phyloP scores from a whole-genome alignment of 176 grass and related monocot species.

The Pontederia paniculata region DNA sequence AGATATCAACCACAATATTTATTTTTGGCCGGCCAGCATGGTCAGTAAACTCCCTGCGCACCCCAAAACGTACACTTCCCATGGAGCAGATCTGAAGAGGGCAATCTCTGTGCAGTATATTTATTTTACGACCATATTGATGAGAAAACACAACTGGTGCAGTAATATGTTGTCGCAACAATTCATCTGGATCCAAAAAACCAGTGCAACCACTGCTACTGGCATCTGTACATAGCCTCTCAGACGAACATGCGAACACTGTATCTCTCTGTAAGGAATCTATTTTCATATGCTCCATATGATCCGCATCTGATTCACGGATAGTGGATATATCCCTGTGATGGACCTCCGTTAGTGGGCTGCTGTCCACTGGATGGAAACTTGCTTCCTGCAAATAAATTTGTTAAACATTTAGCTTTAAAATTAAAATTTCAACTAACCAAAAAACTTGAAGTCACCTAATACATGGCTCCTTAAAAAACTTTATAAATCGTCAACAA shows the following conservation, averaged over 20 bases:
- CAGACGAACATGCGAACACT: neutral
- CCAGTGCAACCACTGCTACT: constrained; percentile 41
- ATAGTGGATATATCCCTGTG: constrained; percentile 13
- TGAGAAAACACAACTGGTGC: constrained; percentile 32
- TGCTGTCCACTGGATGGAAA: constrained; percentile 30
- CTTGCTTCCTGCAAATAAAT: constrained; percentile 54
- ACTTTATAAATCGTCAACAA: no score
- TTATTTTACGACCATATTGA: constrained; percentile 34
- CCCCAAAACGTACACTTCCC: constrained; percentile 40
- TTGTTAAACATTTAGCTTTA: no score
- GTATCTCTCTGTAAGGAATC: constrained; percentile 12
- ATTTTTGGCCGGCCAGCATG: constrained; percentile 57
- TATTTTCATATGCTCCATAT: constrained; percentile 57
- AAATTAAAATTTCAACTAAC: no score
- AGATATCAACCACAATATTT: constrained; percentile 51
- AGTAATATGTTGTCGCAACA: constrained; percentile 48
- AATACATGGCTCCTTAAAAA: no score
- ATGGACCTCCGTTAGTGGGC: constrained; percentile 11
- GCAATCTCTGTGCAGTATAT: constrained; percentile 41
- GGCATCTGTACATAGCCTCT: constrained; percentile 6
- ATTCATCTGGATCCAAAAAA: constrained; percentile 48
- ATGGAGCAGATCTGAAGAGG: constrained; percentile 48
- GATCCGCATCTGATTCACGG: constrained; percentile 18
- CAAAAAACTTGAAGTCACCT: no score
- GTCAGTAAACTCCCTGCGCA: constrained; percentile 56